Percentiles rank a stretch among this genome's conserved stretches.
These are phyloP conservation scores for Wickerhamiella lipophila DNA, from an alignment of 805 yeast genomes.

Conservation along the genomic window DNA sequence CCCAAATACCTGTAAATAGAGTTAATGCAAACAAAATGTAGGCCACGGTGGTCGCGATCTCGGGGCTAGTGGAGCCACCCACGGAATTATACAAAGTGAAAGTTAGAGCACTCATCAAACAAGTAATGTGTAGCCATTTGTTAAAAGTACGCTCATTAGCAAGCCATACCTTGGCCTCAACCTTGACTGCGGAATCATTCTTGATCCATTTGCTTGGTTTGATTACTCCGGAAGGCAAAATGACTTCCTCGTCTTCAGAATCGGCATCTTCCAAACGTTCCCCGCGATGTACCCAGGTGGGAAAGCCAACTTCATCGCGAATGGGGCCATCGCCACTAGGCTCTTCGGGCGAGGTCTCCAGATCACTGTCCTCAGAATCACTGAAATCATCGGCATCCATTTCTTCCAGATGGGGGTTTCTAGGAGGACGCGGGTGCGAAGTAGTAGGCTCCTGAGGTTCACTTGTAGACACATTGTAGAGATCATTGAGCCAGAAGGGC, in stretches of 20 bases:
- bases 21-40: constrained; percentile 72
- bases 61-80: constrained; percentile 42
- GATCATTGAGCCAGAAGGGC: constrained; percentile 91
- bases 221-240: constrained; percentile 76
- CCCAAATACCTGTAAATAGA: constrained; percentile 78
- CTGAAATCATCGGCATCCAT: constrained; percentile 48
- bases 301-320: constrained; percentile 17
- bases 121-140: constrained; percentile 86
- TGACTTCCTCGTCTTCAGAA: constrained; percentile 78
- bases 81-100: constrained; percentile 74
- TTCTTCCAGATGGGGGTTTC: constrained; percentile 32
- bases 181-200: constrained; percentile 82
- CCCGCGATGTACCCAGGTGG: constrained; percentile 20
- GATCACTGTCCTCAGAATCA: constrained; percentile 22
- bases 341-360: constrained; percentile 12
- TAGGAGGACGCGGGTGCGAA: not conserved
- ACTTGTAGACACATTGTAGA: constrained; percentile 43
- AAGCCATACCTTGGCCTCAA: constrained; percentile 96
- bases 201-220: constrained; percentile 70
- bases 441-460: not conserved
- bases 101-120: constrained; percentile 71
- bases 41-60: constrained; percentile 56
- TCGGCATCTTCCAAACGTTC: constrained; percentile 34
- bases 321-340: not conserved
- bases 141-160: constrained; percentile 96